Evolutionary conservation across 139 green algal species (phyloP), one percentile per base, ranked within the genome.

Genomic region (Marvania coccoides): DNA sequence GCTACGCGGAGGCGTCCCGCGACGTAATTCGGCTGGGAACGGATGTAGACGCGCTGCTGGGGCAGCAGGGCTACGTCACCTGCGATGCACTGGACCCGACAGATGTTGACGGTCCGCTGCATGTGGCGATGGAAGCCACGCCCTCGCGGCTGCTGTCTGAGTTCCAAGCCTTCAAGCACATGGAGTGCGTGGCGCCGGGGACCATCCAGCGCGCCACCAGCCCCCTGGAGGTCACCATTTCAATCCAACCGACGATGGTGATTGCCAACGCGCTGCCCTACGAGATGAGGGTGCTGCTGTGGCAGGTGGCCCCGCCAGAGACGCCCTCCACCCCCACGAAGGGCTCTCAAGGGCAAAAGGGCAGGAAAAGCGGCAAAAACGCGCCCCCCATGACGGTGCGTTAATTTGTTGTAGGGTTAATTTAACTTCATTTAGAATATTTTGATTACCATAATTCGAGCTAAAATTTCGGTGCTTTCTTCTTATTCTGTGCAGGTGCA

Each of bases 221-320:
- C 24, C 71, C 86, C 0, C 69, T 94, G 38, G 87, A 94, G 72
- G 82, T 84, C 5, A 71, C 71, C 0, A 82, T 94, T 36, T 81
- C 72, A 0, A 73, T 94, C 19, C 72, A 73, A 53, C 87, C 87
- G 31, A 91, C 86, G 1, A 54, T 89, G 51, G 54, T 82, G 34
- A 53, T 94, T 37, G 78, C 73, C 35, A 94, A 94, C 66, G 77
- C 79, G 5, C 72, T 94, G 67, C 87, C 87, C 2, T 93, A 91
- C 56, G 67, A 74, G 31, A 81, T 88, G 68, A 51, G 77, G 24
- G 58, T 84, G 19, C 63, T 84, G 29, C 56, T 85, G 3, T 85
- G 79, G 76, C 79, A 85, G 79, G 68, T 76, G 12, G 9, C 12
- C 9, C 48, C 48, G 35, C 48, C 48, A 40, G 9, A 12, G 9